Conservation (phyloP, 2,329 filamentous ascomycete species). For the Ophiostoma sp. region DNA sequence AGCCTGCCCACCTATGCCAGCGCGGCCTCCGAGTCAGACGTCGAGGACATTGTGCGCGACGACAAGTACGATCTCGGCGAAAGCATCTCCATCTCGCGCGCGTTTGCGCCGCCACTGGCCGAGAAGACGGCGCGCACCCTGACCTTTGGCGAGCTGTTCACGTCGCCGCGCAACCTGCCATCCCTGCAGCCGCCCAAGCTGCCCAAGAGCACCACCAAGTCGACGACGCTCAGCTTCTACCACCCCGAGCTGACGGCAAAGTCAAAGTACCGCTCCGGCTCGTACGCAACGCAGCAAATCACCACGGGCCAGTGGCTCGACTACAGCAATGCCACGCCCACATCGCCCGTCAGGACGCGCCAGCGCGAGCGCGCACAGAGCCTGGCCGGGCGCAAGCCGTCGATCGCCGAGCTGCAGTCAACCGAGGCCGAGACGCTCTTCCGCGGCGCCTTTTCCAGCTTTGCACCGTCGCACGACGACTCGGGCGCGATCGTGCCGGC, state of each 20-base stretch:
- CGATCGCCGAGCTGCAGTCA: slow-evolving; percentile 51
- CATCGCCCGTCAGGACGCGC: slow-evolving; percentile 53
- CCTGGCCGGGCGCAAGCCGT: slow-evolving; percentile 55
- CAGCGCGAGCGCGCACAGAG: slow-evolving; percentile 69
- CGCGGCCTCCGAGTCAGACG: slow-evolving; percentile 34
- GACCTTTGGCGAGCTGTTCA: slow-evolving; percentile 69
- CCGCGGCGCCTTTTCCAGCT: slow-evolving; percentile 71
- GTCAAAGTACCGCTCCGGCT: slow-evolving; percentile 48
- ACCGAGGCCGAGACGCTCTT: slow-evolving; percentile 70
- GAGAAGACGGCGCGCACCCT: slow-evolving; percentile 50
- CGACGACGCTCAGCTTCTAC: slow-evolving; percentile 38
- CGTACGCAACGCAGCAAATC: slow-evolving; percentile 63
- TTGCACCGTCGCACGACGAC: slow-evolving; percentile 71
- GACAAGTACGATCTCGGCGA: slow-evolving; percentile 22
- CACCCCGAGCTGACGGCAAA: slow-evolving; percentile 44
- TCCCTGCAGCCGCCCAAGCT: slow-evolving; percentile 66
- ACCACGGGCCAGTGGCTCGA: slow-evolving; percentile 66
- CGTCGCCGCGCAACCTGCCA: slow-evolving; percentile 59
- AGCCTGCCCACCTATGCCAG: slow-evolving; percentile 56
- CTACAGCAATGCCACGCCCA: slow-evolving; percentile 58
- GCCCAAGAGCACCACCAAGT: slow-evolving; percentile 64
- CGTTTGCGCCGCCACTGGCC: slow-evolving; percentile 46
- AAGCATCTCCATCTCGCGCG: slow-evolving; percentile 60
- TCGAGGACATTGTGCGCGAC: slow-evolving; percentile 50
- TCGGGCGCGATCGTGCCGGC: slow-evolving; percentile 64